Conservation (phyloP, 2,329 filamentous ascomycete genomes). For the Venturia carpophila region DNA sequence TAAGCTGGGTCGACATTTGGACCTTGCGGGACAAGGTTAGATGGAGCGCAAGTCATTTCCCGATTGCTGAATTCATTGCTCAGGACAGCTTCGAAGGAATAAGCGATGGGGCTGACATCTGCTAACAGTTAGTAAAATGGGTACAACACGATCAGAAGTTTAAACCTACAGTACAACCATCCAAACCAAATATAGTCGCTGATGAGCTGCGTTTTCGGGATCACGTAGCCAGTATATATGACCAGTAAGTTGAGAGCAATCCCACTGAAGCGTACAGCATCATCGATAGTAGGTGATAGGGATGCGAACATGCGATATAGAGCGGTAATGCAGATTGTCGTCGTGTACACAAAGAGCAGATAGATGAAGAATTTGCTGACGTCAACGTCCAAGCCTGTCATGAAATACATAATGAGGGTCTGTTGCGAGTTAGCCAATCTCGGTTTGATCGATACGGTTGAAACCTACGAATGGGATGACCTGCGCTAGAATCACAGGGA, state of each 20-base stretch:
- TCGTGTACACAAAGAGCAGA: slow-evolving; percentile 36
- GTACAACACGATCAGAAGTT: not conserved
- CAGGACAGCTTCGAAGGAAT: slow-evolving; percentile 31
- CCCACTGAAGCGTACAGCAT: slow-evolving; percentile 28
- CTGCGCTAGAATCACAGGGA: slow-evolving; percentile 39
- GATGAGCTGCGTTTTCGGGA: slow-evolving; percentile 28
- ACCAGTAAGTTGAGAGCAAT: slow-evolving; percentile 26
- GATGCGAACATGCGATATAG: slow-evolving; percentile 38
- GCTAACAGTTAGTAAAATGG: not conserved
- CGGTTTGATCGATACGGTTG: not conserved
- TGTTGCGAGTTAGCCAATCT: slow-evolving; percentile 26
- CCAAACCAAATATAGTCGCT: slow-evolving; percentile 20
- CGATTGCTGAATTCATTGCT: slow-evolving; percentile 52
- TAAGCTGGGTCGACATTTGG: slow-evolving; percentile 47
- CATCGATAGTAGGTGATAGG: slow-evolving; percentile 22
- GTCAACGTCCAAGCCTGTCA: slow-evolving; percentile 39
- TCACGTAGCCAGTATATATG: slow-evolving; percentile 30
- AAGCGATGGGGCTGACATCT: slow-evolving; percentile 23
- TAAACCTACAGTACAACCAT: slow-evolving; percentile 12
- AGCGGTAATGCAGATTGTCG: slow-evolving; percentile 38
- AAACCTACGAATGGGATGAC: slow-evolving; percentile 43
- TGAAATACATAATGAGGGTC: slow-evolving; percentile 42
- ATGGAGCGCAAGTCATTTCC: slow-evolving; percentile 48
- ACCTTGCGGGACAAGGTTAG: slow-evolving; percentile 54
- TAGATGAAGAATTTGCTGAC: slow-evolving; percentile 44